phyloP scores from a whole-genome alignment of 108 stramenopile species.

The Poteriospumella lacustris region DNA sequence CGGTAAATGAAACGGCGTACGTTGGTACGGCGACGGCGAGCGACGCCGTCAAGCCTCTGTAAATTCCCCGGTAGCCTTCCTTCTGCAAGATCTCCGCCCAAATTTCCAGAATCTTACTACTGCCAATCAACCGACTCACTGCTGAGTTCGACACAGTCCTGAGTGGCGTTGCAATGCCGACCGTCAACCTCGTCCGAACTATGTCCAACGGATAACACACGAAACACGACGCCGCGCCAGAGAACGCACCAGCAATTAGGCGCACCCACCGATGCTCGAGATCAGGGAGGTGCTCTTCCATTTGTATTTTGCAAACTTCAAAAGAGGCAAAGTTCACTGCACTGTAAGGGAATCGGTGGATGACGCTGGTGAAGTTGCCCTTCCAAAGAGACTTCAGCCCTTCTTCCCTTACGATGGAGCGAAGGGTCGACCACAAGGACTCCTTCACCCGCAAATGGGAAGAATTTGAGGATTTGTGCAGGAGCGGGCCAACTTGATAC shows the following conservation, averaged over 20 bases:
- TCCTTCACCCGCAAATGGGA: constrained; percentile 53
- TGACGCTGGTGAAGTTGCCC: constrained; percentile 80
- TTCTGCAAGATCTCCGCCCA: constrained; percentile 59
- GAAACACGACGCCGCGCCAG: constrained; percentile 71
- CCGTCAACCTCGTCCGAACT: constrained; percentile 74
- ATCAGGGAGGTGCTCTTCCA: constrained; percentile 46
- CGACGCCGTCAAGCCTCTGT: constrained; percentile 71
- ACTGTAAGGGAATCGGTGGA: constrained; percentile 85
- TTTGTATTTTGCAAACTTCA: constrained; percentile 70
- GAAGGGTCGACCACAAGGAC: constrained; percentile 34
- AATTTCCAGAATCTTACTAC: neutral
- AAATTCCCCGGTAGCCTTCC: constrained; percentile 74
- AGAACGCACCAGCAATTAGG: constrained; percentile 71
- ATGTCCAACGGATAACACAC: constrained; percentile 89
- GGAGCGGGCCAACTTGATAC: constrained; percentile 83
- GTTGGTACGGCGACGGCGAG: constrained; percentile 78
- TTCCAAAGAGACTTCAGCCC: constrained; percentile 78
- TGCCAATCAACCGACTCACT: neutral
- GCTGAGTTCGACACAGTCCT: no score
- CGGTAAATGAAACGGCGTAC: constrained; percentile 77
- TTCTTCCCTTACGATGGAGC: constrained; percentile 73
- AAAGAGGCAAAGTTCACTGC: constrained; percentile 86
- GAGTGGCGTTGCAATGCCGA: no score
- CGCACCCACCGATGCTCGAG: constrained; percentile 57
- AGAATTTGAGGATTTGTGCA: constrained; percentile 70